Evolutionary conservation across 2,329 filamentous ascomycete species (phyloP).

Genomic region (Penicillium aurantiogriseum): DNA sequence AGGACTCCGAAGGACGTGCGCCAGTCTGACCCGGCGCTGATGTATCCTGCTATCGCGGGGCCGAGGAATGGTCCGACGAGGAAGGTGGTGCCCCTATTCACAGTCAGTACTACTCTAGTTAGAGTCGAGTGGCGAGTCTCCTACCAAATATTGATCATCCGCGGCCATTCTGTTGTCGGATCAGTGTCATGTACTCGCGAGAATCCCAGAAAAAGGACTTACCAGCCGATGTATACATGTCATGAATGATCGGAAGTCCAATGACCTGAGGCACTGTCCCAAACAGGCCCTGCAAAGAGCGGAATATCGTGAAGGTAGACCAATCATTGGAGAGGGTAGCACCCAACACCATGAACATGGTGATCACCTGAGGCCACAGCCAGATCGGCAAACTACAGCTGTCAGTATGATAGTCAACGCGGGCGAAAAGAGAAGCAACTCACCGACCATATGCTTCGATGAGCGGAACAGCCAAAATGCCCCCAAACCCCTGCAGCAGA

Average conservation of each 20-base stretch:
- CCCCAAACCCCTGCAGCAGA: conserved; percentile 40
- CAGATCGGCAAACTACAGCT: conserved; percentile 39
- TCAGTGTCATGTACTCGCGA: not conserved
- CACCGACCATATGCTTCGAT: conserved; percentile 44
- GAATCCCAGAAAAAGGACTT: not conserved
- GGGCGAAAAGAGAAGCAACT: conserved; percentile 12
- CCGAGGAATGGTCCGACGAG: conserved; percentile 40
- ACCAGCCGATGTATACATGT: conserved; percentile 37
- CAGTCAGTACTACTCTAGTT: not conserved
- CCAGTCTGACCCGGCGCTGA: conserved; percentile 35
- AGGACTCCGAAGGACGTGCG: conserved; percentile 35
- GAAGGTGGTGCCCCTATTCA: conserved; percentile 36
- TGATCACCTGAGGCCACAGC: conserved; percentile 43
- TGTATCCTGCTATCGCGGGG: conserved; percentile 40
- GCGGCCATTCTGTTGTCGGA: conserved; percentile 32
- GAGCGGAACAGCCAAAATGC: conserved; percentile 39
- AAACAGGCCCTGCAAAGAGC: conserved; percentile 40
- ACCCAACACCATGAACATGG: conserved; percentile 42
- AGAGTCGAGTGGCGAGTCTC: not conserved
- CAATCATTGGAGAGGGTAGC: conserved; percentile 41
- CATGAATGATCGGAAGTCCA: conserved; percentile 41
- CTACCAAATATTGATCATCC: conserved; percentile 42
- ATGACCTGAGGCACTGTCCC: conserved; percentile 43
- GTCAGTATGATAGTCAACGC: not conserved
- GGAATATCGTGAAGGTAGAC: conserved; percentile 41